These are phyloP conservation scores for Rhodomyrtus psidioides DNA, from an alignment of 441 rosid species.

Conservation along the genomic window DNA sequence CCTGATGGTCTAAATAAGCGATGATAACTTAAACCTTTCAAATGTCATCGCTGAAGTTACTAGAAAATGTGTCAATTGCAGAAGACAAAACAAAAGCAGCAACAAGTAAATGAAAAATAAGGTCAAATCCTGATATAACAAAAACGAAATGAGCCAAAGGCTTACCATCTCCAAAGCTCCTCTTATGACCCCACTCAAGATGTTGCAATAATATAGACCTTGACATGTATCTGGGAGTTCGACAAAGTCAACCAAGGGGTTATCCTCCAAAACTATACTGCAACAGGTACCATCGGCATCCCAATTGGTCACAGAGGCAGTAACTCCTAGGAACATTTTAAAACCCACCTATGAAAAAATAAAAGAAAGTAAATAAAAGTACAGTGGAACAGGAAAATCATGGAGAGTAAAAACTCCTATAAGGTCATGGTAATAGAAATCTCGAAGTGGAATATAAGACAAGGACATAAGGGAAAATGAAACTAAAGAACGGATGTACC, in stretches of 20 bases:
- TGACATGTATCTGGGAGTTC: slow-evolving; percentile 87
- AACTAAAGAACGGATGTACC: slow-evolving; percentile 22
- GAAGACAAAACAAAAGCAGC: background rate
- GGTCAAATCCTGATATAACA: background rate
- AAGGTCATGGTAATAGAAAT: background rate
- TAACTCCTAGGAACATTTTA: slow-evolving; percentile 90
- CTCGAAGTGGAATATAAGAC: background rate
- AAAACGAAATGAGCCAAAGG: background rate
- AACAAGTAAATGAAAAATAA: background rate
- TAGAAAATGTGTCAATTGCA: background rate
- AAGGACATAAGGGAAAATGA: background rate
- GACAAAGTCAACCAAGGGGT: slow-evolving; percentile 84
- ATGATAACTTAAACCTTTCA: background rate
- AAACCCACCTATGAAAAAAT: slow-evolving; percentile 62
- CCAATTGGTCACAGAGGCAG: slow-evolving; percentile 86
- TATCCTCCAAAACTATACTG: slow-evolving; percentile 73
- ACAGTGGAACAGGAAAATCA: background rate
- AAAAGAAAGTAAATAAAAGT: background rate
- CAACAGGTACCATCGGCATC: slow-evolving; percentile 85
- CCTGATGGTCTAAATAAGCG: background rate
- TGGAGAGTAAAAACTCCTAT: background rate
- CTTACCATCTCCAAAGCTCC: slow-evolving; percentile 36
- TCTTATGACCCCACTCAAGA: slow-evolving; percentile 83
- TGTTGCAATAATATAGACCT: slow-evolving; percentile 87
- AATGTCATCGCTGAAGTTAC: too few species aligned